Percentiles rank a stretch among this genome's conserved stretches.
Conservation (phyloP, 1,284 basidiomycete genomes). For the Kalmanozyma brasiliensis region DNA sequence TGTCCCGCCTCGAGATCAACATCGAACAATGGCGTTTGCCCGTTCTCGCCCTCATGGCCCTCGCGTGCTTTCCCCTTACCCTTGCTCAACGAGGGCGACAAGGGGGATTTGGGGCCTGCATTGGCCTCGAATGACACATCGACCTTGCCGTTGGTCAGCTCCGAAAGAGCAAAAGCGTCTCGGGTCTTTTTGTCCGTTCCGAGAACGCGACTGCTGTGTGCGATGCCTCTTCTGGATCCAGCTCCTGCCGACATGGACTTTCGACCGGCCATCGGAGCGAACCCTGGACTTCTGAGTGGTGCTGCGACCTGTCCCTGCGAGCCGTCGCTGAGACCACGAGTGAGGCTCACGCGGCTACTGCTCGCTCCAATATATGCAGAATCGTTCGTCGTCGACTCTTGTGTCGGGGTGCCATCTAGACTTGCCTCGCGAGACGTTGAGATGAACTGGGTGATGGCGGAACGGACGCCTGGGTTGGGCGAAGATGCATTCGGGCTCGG, state of each 20-base stretch:
- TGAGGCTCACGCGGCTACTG: background rate
- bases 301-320: conserved; percentile 3
- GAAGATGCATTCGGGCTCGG: conserved; percentile 34
- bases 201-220: conserved; percentile 37
- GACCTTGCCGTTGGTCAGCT: conserved; percentile 40
- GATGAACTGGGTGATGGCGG: conserved; percentile 45
- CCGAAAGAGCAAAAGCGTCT: conserved; percentile 25
- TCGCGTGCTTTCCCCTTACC: conserved; percentile 25
- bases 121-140: conserved; percentile 45
- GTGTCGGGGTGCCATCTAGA: conserved; percentile 1
- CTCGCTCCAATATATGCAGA: background rate
- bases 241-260: conserved; percentile 34
- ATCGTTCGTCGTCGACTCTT: background rate
- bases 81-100: conserved; percentile 9
- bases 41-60: background rate
- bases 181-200: conserved; percentile 22
- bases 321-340: conserved; percentile 7
- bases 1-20: conserved; percentile 32
- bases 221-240: conserved; percentile 33
- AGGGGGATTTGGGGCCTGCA: background rate
- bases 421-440: conserved; percentile 36
- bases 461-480: conserved; percentile 39
- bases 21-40: conserved; percentile 24
- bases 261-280: background rate
- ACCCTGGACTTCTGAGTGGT: conserved; percentile 4